Conservation (phyloP, 305 asterid genomes). For the Salvia sclarea region DNA sequence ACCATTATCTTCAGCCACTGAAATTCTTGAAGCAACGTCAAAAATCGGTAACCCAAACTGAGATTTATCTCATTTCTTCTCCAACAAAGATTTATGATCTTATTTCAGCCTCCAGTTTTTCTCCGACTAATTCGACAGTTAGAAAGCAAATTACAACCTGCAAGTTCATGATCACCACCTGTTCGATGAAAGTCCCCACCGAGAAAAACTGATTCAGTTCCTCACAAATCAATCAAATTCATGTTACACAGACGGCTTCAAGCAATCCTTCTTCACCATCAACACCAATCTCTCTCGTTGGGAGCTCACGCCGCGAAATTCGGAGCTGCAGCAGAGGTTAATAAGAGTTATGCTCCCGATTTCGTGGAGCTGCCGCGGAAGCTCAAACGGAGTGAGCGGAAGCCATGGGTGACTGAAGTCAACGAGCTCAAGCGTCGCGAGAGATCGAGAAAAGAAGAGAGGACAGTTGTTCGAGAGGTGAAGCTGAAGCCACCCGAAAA, state of each 20-base stretch:
- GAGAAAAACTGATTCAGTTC: not conserved
- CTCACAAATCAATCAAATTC: conserved; percentile 8
- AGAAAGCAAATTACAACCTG: not conserved
- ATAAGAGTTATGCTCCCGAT: conserved; percentile 1
- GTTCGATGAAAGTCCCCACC: conserved; percentile 38
- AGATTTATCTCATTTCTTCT: too few species aligned
- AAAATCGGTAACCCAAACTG: too few species aligned
- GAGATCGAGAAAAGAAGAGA: conserved; percentile 47
- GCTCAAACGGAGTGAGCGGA: conserved; percentile 50
- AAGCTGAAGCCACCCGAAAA: conserved; percentile 56
- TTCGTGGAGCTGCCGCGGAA: conserved; percentile 42
- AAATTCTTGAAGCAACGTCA: too few species aligned
- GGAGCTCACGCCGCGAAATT: not conserved
- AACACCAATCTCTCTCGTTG: conserved; percentile 6
- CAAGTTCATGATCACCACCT: not conserved
- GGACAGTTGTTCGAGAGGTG: conserved; percentile 44
- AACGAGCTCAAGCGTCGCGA: conserved; percentile 57
- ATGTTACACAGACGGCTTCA: conserved; percentile 32
- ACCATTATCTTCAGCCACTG: too few species aligned
- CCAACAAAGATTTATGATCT: too few species aligned
- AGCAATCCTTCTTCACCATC: not conserved
- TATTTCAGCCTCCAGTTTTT: too few species aligned
- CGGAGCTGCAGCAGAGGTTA: not conserved
- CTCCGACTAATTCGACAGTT: not conserved
- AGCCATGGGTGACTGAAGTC: conserved; percentile 63